Conservation (phyloP, 257 asterid species). For the Solanum tacnaense region DNA sequence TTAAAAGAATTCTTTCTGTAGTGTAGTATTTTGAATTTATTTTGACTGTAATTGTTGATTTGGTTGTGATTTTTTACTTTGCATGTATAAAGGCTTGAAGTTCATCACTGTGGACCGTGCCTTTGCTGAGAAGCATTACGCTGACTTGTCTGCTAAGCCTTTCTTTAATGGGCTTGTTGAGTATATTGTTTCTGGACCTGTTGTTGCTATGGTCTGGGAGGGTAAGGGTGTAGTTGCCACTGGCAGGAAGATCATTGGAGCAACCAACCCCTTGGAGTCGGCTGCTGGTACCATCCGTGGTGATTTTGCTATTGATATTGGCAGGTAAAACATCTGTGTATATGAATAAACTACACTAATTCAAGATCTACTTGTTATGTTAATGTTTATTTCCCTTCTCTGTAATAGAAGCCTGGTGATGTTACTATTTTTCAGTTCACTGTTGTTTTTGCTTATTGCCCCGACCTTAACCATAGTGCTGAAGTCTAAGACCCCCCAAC, state of each 20-base stretch:
- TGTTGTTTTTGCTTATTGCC: not conserved
- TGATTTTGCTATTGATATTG: constrained; percentile 77
- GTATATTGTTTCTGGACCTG: constrained; percentile 91
- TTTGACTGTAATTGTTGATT: not conserved
- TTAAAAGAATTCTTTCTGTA: not conserved
- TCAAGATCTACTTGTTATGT: not conserved
- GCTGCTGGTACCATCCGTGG: constrained; percentile 98
- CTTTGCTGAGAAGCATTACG: constrained; percentile 89
- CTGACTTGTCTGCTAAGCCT: constrained; percentile 85
- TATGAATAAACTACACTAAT: not conserved
- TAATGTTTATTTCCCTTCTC: not conserved
- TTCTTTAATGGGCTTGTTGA: constrained; percentile 79
- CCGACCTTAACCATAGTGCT: not conserved
- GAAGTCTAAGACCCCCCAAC: not conserved
- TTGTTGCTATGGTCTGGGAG: constrained; percentile 98
- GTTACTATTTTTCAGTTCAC: not conserved
- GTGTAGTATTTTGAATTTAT: not conserved
- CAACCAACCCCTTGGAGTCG: constrained; percentile 89
- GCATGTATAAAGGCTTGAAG: constrained; percentile 53
- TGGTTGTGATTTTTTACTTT: not conserved
- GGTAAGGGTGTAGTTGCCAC: constrained; percentile 83
- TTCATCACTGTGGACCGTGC: constrained; percentile 63
- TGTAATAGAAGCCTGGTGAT: not conserved
- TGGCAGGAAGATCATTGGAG: constrained; percentile 93
- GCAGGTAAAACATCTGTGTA: constrained; percentile 36